These are phyloP conservation scores for Pneumocystis jirovecii DNA, from an alignment of 1,139 yeast genomes.

Conservation along the genomic window DNA sequence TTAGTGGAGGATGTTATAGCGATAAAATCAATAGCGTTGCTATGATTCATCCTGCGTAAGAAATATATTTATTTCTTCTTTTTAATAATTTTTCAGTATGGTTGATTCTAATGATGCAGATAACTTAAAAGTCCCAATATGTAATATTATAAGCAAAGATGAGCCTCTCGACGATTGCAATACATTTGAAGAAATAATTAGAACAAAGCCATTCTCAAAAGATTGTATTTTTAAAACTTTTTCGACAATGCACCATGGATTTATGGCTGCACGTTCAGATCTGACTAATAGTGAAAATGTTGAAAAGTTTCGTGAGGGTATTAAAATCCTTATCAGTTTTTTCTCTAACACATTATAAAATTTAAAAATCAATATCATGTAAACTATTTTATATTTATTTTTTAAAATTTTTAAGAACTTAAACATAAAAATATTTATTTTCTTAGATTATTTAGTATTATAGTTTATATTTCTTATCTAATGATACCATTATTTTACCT, in stretches of 20 bases:
- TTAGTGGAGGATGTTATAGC: not conserved
- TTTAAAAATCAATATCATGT: not conserved
- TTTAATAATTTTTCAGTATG: not conserved
- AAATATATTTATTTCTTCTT: not conserved
- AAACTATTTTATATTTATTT: not conserved
- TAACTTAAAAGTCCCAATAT: not conserved
- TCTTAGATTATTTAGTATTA: too few relatives aligned
- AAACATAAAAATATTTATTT: not conserved
- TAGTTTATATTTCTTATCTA: too few relatives aligned
- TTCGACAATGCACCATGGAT: constrained; percentile 2
- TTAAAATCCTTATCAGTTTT: not conserved
- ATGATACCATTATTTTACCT: too few relatives aligned
- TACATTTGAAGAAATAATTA: not conserved
- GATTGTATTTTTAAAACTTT: not conserved
- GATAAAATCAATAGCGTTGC: not conserved
- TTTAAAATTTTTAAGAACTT: not conserved
- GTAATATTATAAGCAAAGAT: not conserved
- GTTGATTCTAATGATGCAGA: not conserved
- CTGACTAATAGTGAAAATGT: not conserved
- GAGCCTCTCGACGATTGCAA: not conserved
- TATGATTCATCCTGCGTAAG: constrained; percentile 2
- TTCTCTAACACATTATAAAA: not conserved
- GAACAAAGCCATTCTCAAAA: not conserved
- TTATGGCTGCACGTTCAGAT: constrained; percentile 3
- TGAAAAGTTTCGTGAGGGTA: not conserved